Evolutionary conservation across 2,329 filamentous ascomycete species (phyloP).

Genomic region (Talaromyces sp.): DNA sequence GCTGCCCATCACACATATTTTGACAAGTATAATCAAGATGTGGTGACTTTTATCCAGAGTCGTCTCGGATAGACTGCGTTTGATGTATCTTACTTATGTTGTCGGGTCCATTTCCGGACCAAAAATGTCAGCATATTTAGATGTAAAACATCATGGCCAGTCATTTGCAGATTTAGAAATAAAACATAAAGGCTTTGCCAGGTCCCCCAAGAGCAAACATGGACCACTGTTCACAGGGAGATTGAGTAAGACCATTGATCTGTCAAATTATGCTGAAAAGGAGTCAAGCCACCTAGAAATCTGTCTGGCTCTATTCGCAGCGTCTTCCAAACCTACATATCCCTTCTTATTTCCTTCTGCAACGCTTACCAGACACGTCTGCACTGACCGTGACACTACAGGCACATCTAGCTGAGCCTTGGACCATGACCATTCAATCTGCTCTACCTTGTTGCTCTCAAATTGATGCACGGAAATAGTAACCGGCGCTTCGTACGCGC

Average conservation of each 20-base stretch:
- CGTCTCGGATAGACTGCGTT: background rate
- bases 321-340: conserved; percentile 16
- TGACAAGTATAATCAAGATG: background rate
- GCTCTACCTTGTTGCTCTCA: conserved; percentile 12
- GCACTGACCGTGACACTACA: conserved; percentile 7
- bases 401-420: conserved; percentile 15
- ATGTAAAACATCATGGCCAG: background rate
- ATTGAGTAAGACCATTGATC: no score
- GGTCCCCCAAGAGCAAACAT: background rate
- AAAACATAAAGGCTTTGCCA: background rate
- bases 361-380: conserved; percentile 9
- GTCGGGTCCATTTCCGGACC: no score
- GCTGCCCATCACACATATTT: conserved; percentile 5
- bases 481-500: conserved; percentile 8
- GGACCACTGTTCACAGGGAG: background rate
- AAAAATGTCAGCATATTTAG: background rate
- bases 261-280: background rate
- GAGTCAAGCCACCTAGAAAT: conserved; percentile 15
- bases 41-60: background rate
- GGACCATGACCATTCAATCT: conserved; percentile 12
- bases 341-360: conserved; percentile 8
- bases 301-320: conserved; percentile 10
- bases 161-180: background rate
- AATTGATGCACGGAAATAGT: conserved; percentile 15
- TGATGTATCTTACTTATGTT: background rate